phyloP scores from a whole-genome alignment of 2,329 filamentous ascomycete species.

The Scedosporium boydii region DNA sequence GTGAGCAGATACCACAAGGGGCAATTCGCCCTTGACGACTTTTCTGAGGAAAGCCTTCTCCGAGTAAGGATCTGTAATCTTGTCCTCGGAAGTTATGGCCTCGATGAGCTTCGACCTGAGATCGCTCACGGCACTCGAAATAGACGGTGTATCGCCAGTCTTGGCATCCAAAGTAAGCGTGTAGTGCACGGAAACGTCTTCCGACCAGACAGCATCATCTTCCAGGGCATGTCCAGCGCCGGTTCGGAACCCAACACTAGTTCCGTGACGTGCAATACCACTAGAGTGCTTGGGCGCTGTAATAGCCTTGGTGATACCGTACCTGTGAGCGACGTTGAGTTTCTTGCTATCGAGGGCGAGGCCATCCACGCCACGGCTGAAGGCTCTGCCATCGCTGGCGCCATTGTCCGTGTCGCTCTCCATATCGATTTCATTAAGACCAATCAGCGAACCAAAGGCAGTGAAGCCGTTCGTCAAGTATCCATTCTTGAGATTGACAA shows the following conservation, averaged over 20 bases:
- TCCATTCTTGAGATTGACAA: constrained; percentile 39
- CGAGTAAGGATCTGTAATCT: constrained; percentile 29
- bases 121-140: constrained; percentile 42
- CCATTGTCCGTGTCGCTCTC: constrained; percentile 48
- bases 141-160: constrained; percentile 31
- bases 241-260: constrained; percentile 49
- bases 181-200: constrained; percentile 49
- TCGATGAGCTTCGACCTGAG: constrained; percentile 45
- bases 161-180: constrained; percentile 41
- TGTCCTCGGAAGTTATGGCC: constrained; percentile 26
- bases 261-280: constrained; percentile 39
- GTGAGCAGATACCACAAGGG: constrained; percentile 50
- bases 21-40: constrained; percentile 42
- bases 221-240: constrained; percentile 35
- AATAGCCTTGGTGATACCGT: constrained; percentile 50
- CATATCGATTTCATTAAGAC: constrained; percentile 52
- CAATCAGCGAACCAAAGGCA: constrained; percentile 49
- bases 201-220: constrained; percentile 39
- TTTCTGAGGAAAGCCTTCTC: constrained; percentile 41
- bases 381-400: constrained; percentile 26
- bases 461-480: constrained; percentile 52
- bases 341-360: constrained; percentile 47
- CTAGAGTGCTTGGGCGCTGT: constrained; percentile 39
- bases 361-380: constrained; percentile 50
- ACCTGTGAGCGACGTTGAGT: constrained; percentile 38